Evolutionary conservation across 139 green algal genomes (phyloP).

Genomic region (Coelastrella sp.): DNA sequence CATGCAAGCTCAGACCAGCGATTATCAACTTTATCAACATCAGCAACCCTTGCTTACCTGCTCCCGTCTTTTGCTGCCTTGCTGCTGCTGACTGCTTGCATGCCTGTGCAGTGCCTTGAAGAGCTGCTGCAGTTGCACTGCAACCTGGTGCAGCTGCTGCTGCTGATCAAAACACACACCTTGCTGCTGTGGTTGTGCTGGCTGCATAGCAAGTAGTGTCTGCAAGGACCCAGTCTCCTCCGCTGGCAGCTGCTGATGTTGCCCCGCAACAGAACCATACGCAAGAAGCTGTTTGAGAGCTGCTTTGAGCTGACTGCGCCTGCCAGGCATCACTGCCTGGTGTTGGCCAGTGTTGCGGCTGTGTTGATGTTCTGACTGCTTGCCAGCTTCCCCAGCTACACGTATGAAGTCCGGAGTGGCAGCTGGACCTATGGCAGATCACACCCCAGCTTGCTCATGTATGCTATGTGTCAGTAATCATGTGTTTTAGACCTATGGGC

Average conservation of each 20-base stretch:
- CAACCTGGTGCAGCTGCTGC: constrained; percentile 4
- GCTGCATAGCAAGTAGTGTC: not conserved
- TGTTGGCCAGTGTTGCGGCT: constrained; percentile 12
- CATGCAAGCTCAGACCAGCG: not conserved
- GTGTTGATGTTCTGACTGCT: not conserved
- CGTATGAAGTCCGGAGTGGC: constrained; percentile 36
- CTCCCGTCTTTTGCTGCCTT: not conserved
- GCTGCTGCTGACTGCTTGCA: not conserved
- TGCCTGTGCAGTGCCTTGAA: not conserved
- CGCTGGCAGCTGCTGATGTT: not conserved
- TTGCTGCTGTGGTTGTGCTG: not conserved
- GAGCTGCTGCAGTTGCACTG: not conserved
- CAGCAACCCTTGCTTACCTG: not conserved
- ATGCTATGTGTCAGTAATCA: too few relatives aligned
- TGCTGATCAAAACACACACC: not conserved
- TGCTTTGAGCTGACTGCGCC: constrained; percentile 23
- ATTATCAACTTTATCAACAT: not conserved
- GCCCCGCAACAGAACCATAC: not conserved
- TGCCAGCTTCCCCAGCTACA: not conserved
- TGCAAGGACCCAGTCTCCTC: not conserved
- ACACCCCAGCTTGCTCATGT: not conserved
- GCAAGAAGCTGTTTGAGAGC: constrained; percentile 26
- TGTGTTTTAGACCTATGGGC: too few relatives aligned
- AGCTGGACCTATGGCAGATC: not conserved
- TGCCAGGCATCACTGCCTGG: not conserved